Evolutionary conservation across 768 basidiomycete species (phyloP).

Genomic region (Suillus subaureus): DNA sequence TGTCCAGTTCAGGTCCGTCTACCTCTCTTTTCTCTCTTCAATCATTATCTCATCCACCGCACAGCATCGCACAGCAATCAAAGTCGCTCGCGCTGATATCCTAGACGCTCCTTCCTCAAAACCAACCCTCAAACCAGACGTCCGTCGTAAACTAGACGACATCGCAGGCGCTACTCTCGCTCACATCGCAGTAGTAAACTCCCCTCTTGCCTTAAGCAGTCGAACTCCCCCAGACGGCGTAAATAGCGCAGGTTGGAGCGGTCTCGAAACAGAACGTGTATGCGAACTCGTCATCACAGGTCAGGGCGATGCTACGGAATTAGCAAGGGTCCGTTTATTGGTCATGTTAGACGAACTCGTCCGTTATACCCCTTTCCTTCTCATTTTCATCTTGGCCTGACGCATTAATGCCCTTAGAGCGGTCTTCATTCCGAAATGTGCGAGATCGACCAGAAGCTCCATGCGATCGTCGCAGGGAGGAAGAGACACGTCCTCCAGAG

Average conservation of each 20-base stretch:
- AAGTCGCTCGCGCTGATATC: conserved; percentile 90
- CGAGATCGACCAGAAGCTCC: conserved; percentile 95
- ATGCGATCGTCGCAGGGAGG: conserved; percentile 87
- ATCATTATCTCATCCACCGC: conserved; percentile 15
- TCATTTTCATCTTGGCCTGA: conserved; percentile 17
- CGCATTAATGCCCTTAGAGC: conserved; percentile 49
- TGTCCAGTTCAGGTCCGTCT: conserved; percentile 76
- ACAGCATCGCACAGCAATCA: conserved; percentile 84
- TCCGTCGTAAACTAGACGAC: conserved; percentile 86
- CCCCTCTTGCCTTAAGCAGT: conserved; percentile 71
- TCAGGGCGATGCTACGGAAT: conserved; percentile 83
- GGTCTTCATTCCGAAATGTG: conserved; percentile 89
- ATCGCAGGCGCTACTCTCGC: conserved; percentile 92
- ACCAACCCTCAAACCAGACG: conserved; percentile 79
- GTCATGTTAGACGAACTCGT: conserved; percentile 97
- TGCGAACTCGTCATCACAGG: conserved; percentile 94
- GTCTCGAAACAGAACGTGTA: conserved; percentile 91
- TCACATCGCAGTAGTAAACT: conserved; percentile 92
- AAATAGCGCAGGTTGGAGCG: conserved; percentile 79
- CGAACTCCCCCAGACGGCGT: conserved; percentile 79
- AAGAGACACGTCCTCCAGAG: conserved; percentile 86
- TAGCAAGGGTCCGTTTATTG: conserved; percentile 86
- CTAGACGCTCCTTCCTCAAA: conserved; percentile 82
- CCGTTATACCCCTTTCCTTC: conserved; percentile 35
- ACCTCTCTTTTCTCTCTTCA: conserved; percentile 10